Evolutionary conservation across 305 asterid species (phyloP).

Genomic region (Solanum chacoense): DNA sequence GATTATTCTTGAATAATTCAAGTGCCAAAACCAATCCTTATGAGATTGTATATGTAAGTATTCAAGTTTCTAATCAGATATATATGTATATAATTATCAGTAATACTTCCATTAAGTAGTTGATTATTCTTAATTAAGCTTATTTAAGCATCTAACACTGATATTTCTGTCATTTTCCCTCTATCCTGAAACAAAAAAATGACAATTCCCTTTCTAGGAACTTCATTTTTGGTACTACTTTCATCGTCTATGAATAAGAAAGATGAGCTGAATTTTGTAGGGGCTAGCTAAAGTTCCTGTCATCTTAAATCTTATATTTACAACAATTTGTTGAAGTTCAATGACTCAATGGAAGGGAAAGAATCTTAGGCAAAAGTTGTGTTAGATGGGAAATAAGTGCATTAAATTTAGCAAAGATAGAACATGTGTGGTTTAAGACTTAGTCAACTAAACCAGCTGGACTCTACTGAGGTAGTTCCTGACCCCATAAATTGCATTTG

Average conservation of each 20-base stretch:
- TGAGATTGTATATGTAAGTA: neutral
- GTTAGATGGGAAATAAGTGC: neutral
- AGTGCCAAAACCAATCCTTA: neutral
- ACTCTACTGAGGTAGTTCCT: neutral
- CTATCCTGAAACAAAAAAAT: neutral
- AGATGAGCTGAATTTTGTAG: neutral
- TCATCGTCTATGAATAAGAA: neutral
- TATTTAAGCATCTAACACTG: neutral
- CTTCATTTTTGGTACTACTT: neutral
- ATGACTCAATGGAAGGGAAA: neutral
- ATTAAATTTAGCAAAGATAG: neutral
- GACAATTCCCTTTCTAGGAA: neutral
- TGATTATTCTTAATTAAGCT: neutral
- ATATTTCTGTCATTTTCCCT: neutral
- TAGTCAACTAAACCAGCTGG: neutral
- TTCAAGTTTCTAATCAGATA: neutral
- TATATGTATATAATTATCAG: neutral
- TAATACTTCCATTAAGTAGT: neutral
- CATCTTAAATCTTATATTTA: neutral
- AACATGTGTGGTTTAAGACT: neutral
- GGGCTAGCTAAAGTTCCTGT: neutral
- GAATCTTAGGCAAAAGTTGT: neutral
- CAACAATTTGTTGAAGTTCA: neutral
- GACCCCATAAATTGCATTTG: neutral
- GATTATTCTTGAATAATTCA: neutral